Evolutionary conservation across 148 eudicot genomes (phyloP).

Genomic region (Rhododendron williamsianum): DNA sequence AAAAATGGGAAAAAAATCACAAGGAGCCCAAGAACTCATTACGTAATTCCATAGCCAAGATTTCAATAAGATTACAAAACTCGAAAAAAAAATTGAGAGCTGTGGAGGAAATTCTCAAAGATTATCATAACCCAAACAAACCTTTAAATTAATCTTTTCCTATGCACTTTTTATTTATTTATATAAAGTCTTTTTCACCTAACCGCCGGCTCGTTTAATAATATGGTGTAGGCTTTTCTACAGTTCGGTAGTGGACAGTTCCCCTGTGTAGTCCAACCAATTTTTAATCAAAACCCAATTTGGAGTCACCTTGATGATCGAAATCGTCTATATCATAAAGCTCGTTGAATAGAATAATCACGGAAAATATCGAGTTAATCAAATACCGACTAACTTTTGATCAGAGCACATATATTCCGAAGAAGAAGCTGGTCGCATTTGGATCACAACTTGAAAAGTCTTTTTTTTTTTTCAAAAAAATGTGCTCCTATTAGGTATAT

Average conservation of each 20-base stretch:
- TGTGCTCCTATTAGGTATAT: too few relatives aligned
- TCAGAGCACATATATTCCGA: background rate
- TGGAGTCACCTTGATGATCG: too few relatives aligned
- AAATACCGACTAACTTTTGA: background rate
- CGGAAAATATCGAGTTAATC: background rate
- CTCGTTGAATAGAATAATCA: background rate
- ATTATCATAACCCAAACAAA: background rate
- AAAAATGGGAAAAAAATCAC: background rate
- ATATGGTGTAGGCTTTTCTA: background rate
- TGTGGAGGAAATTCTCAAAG: background rate
- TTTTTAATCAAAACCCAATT: background rate
- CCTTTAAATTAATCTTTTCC: background rate
- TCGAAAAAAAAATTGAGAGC: too few relatives aligned
- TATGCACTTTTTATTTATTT: background rate
- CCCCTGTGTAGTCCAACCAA: background rate
- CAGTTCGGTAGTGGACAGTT: background rate
- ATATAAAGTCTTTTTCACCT: background rate
- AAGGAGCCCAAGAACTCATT: background rate
- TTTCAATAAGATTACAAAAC: too few relatives aligned
- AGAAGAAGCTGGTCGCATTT: background rate
- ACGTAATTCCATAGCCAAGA: too few relatives aligned
- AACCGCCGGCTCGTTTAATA: background rate
- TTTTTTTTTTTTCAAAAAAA: too few relatives aligned
- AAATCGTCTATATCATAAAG: too few relatives aligned
- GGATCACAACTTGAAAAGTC: too few relatives aligned